Base-by-base conservation (phyloP, 306 rosid species). In the Medicago arabica region DNA sequence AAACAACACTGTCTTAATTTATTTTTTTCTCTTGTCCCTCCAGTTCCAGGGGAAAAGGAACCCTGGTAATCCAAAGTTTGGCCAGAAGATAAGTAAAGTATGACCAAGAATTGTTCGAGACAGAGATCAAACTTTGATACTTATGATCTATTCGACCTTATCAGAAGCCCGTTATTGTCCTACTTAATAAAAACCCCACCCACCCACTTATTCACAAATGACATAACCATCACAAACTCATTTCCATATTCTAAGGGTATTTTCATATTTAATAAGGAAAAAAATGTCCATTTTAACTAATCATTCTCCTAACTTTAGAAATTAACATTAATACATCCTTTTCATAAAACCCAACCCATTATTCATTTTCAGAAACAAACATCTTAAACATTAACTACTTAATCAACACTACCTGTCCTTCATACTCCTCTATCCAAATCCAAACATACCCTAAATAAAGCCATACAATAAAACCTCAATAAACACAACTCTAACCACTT, bases 391-490 rank as follows among this genome's bases (percentile, higher is more conserved):
- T 53, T 5, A 66, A 8, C 74, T 21, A 44, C 18, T 55, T 43
- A 16, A 57, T 11, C n/a, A 44, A 59, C 68, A 50, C 17, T 9
- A 9, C 13, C 4, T 18, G 9, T 10, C 77, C 34, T 7, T 21
- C 34, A 44, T 43, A 67, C 72, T 25, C 69, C 6, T 8, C 18
- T 25, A 51, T 67, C 70, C 63, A 58, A 74, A 47, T 67, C 70
- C 63, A 58, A 74, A 47, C 54, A 34, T 64, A 17, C n/a, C 80
- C 80, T 36, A 80, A 69, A 39, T 4, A 74, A 47, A 74, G 10
- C 4, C 25, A 15, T 7, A 15, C 41, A 34, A 31, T n/a, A n/a
- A n/a, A n/a, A n/a, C n/a, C n/a, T n/a, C n/a, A n/a, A n/a, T 14
- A 14, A 15, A 61, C 31, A 28, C 31, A 28, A 28, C 31, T 28